Base-by-base conservation (phyloP, 2,329 filamentous ascomycete genomes). In the Cordyceps cicadae region DNA sequence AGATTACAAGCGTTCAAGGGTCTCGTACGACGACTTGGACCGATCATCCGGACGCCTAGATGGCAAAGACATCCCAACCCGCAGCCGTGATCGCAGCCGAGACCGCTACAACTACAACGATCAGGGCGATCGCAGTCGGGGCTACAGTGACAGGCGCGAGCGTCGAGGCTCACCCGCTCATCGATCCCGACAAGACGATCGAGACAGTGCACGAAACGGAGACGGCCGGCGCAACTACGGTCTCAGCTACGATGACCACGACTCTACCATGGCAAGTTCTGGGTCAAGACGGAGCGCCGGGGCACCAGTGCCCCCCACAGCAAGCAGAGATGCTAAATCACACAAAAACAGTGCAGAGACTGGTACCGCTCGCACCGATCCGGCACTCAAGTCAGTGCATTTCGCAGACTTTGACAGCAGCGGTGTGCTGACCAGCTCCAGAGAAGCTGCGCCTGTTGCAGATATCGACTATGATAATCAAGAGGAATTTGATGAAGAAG, bases 401-500 rank as follows among this genome's bases (percentile, higher is more conserved):
- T 57, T 57, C 54, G 48, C 60, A 32, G 54, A 59, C 37, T 55
- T 39, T 49, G 60, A 59, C 43, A 55, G 49, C 50, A 55, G 45
- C 34, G 48, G 60, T 17, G 26, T 29, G 21, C 24, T 54, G 53
- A 56, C 48, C 32, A 48, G 29, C 43, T 48, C 39, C 46, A 57
- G 41, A 11, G 48, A 48, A 51, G 21, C 55, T 43, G 71, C 64
- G 65, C 66, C 63, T 64, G 75, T 70, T 65, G 70, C 69, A 11
- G 72, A 74, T 65, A 72, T 76, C 62, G 78, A 82, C 63, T 78
- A 75, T 65, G 77, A 81, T 63, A 80, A 83, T 65, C 76, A 81
- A 60, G 79, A 85, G 66, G 79, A 82, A n/a, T 71, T 91, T 66
- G 88, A 95, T 71, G 89, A 95, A 76, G 89, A 88, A 64, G 87